phyloP scores from a whole-genome alignment of 495 filamentous ascomycete species.

The Daldinia loculata region DNA sequence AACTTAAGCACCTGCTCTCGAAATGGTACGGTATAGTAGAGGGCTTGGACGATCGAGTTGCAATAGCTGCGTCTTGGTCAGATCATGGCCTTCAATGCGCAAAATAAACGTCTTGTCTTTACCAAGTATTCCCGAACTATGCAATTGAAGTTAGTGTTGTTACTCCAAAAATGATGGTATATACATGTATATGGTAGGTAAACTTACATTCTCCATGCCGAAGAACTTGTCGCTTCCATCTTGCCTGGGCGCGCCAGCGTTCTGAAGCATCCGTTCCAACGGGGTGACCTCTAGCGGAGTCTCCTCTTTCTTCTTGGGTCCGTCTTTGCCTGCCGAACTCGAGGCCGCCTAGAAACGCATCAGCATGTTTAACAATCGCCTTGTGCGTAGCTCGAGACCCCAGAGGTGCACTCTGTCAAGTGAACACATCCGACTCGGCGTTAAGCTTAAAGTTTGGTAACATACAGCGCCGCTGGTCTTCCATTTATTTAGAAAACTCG shows the following conservation, averaged over 20 bases:
- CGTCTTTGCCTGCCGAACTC: conserved; percentile 51
- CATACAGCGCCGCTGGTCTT: conserved; percentile 50
- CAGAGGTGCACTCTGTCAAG: neutral
- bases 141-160: conserved; percentile 41
- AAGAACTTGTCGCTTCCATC: conserved; percentile 99
- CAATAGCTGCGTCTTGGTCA: conserved; percentile 74
- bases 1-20: conserved; percentile 95
- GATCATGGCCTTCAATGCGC: conserved; percentile 9
- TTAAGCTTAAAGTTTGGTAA: conserved; percentile 11
- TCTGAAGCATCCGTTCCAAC: conserved; percentile 81
- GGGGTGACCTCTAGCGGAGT: conserved; percentile 74
- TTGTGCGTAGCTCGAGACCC: conserved; percentile 6
- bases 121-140: conserved; percentile 98
- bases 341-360: conserved; percentile 46
- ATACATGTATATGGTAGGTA: neutral
- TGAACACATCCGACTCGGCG: neutral
- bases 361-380: conserved; percentile 29
- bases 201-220: conserved; percentile 94
- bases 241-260: conserved; percentile 76
- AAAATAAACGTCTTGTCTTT: conserved; percentile 47
- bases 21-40: conserved; percentile 95
- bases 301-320: conserved; percentile 74
- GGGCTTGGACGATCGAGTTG: conserved; percentile 96
- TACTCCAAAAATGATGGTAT: neutral
- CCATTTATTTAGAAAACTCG: conserved; percentile 57